Evolutionary conservation across 371 early-diverging fungal species (phyloP), one percentile per base, ranked within the genome.

Genomic region (Mortierella sp.): DNA sequence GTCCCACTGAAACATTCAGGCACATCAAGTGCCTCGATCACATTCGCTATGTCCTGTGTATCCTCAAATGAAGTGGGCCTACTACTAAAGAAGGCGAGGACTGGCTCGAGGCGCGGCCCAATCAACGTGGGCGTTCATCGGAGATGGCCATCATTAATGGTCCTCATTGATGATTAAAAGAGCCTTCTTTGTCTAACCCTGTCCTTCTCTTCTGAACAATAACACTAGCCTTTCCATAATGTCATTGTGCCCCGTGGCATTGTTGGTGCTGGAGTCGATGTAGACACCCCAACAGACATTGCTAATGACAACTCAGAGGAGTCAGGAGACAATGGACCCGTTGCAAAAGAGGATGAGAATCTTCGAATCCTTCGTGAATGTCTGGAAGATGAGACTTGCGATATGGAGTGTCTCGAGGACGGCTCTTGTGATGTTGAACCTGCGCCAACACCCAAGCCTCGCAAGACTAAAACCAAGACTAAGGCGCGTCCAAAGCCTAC

Each of bases 201-300:
- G 0, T 16, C 0, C 28, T 11, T 52, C 15, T 23, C 25, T 18
- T 23, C 48, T 51, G 37, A 37, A 37, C 9, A 5, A 37, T 37
- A 3, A 5, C 37, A 30, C 18, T 18, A 62, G 62, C 2, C 62
- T 30, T 29, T 50, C 6, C 23, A 19, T 19, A 15, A 50, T 30
- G 25, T 50, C 15, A 18, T 62, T 48, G 62, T 37, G 15, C 51
- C 50, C 16, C 62, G 62, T 19, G 62, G 62, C 3, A 30, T 29
- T 37, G 21, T 29, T 7, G 52, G 30, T 37, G 7, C 30, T 7
- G 23, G 28, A 43, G 28, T 45, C 14, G 56, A 64, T 23, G 15
- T 55, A 37, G 55, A 55, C 21, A 37, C 37, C 9, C 9, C 37
- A 5, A 15, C 53, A 44, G 43, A 55, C 16, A 12, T 26, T 43